Conservation (phyloP, 2,329 filamentous ascomycete species). For the Penicillium sclerotiorum region DNA sequence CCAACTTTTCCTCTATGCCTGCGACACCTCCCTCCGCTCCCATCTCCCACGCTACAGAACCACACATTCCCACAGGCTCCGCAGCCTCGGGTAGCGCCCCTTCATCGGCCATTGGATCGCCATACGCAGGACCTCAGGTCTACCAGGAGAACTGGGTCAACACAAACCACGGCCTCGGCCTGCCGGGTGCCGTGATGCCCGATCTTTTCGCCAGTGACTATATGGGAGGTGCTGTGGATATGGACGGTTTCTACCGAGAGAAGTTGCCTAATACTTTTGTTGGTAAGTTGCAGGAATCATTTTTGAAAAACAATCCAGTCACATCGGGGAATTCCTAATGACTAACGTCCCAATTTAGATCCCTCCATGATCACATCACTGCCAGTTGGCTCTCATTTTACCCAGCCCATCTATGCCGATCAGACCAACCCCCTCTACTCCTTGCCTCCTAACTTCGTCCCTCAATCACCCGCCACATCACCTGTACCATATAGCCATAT, state of each 20-base stretch:
- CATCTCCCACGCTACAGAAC: slow-evolving; percentile 34
- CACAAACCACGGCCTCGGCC: slow-evolving; percentile 56
- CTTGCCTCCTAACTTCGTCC: slow-evolving; percentile 32
- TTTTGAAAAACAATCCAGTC: too few relatives aligned
- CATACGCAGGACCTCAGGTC: slow-evolving; percentile 64
- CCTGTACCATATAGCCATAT: slow-evolving; percentile 35
- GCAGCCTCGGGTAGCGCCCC: slow-evolving; percentile 62
- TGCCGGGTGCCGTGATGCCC: slow-evolving; percentile 65
- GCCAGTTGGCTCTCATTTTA: slow-evolving; percentile 31
- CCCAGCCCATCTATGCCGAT: slow-evolving; percentile 36
- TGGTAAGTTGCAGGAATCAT: slow-evolving; percentile 37
- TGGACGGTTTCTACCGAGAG: slow-evolving; percentile 46
- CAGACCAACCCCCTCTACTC: slow-evolving; percentile 32
- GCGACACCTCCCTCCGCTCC: slow-evolving; percentile 37
- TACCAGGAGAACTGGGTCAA: slow-evolving; percentile 62
- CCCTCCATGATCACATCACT: slow-evolving; percentile 61
- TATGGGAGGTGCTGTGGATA: slow-evolving; percentile 47
- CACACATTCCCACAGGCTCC: slow-evolving; percentile 61
- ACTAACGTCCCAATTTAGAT: slow-evolving; percentile 44
- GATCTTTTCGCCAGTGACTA: slow-evolving; percentile 61
- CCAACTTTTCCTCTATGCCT: slow-evolving; percentile 32
- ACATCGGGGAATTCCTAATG: too few relatives aligned
- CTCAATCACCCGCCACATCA: slow-evolving; percentile 41
- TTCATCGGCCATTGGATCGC: slow-evolving; percentile 69
- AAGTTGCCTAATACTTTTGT: slow-evolving; percentile 45